Base-by-base conservation (phyloP, 2,329 filamentous ascomycete genomes). In the Plectosphaerella plurivora region DNA sequence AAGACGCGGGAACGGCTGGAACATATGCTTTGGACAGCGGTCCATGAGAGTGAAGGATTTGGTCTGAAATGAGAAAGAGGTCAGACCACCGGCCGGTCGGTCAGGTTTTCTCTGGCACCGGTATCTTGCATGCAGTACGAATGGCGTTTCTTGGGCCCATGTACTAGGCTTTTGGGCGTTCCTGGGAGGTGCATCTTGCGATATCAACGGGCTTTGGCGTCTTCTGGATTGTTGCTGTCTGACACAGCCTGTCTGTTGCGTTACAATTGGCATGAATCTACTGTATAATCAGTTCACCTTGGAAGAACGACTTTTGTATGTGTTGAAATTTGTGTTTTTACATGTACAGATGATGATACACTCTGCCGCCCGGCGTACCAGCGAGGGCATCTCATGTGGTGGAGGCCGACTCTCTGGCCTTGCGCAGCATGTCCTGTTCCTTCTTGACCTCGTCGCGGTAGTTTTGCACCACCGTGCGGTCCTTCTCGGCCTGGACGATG, bases 41-140 rank as follows among this genome's bases (percentile, higher is more conserved):
- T 96, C n/a, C 76, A 83, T 58, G 91, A 92, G 68, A 95, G 91
- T 63, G 91, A 96, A 67, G 92, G 92, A 3, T 97, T 97, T 77
- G 91, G 91, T 33, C 76, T 97, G 67, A 94, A 92, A 67, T 93
- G 65, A 75, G 33, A 6, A 37, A 22, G 22, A 22, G 5, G 22
- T 22, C 22, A 22, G 22, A 5, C 22, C 22, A 5, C 22, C 22
- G 22, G 22, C 22, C 22, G 22, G 22, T 22, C 22, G 22, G 28
- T 12, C 8, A 33, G 28, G 7, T 12, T 33, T 33, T 12, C 8
- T 33, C 28, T 33, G 28, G 3, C 28, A 33, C 8, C 8, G 8
- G 28, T 33, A 9, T 33, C 9, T 33, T 9, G 28, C 28, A 33
- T 33, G 22, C 28, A 33, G 11, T 12, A 10, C 8, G 28, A 33